Evolutionary conservation across 345 rosid species (phyloP), one percentile per base, ranked within the genome.

Genomic region (Sisymbrium irio): DNA sequence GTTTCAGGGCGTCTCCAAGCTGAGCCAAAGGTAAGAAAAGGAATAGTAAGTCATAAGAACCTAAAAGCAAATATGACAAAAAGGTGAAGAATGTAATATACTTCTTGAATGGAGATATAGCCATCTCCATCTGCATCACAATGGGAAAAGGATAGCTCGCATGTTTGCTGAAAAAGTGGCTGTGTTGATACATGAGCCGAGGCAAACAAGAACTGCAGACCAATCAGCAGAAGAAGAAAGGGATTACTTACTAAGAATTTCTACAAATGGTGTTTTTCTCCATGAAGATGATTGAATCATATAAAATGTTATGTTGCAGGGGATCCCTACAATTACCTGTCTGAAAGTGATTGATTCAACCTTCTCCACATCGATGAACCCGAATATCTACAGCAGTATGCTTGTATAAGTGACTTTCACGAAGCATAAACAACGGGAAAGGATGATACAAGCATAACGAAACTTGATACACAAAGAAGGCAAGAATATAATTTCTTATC

Each of bases 361-460:
- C 77, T 85, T 89, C 77, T 92, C 97, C 36, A 85, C 84, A 72
- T 95, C 99, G 60, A 95, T 46, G 84, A 95, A 90, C 49, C 83
- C 83, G 57, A 95, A 95, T 62, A 95, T 82, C 97, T 95, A 82
- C 71, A 87, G 25, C 42, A 66, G 30, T 57, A 41, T 41, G 49
- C 35, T 40, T 49, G 60, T 49, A 33, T 77, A 60, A 77, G 59
- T 66, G 37, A 51, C 18, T 37, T 50, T 50, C 32, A 14, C 18
- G n/a, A 61, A 14, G 51, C 54, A 69, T 33, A 65, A 55, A 37
- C 53, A 6, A 63, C 13, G 0, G 36, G 4, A 8, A 40, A 20
- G 4, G 28, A 47, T 60, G 17, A 75, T 18, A 30, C 14, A 39
- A 64, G 37, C 67, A 57, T n/a, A 47, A 10, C 14, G 17, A 18